Percentiles rank a stretch among this genome's conserved stretches.
These are phyloP conservation scores for Vachellia pachyceras DNA, from an alignment of 306 rosid genomes.

Conservation along the genomic window DNA sequence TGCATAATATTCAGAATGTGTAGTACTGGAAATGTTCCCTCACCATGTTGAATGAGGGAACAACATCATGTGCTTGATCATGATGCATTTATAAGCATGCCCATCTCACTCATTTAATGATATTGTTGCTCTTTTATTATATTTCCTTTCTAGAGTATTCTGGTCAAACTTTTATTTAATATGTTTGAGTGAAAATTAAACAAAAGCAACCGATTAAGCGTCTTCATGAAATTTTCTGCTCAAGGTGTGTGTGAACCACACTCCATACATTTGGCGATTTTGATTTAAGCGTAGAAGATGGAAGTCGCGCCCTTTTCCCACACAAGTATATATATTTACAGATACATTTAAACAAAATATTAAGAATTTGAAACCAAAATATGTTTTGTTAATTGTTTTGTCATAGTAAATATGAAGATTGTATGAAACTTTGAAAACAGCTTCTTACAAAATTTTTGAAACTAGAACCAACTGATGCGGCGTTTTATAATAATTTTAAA, in stretches of 20 bases:
- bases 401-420: too few relatives aligned
- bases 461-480: background rate
- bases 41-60: constrained; percentile 53
- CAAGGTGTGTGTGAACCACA: background rate
- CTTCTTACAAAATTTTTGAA: background rate
- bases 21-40: constrained; percentile 52
- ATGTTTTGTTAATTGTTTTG: too few relatives aligned
- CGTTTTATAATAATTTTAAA: background rate
- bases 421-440: background rate
- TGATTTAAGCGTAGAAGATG: background rate
- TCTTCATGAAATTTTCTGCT: background rate
- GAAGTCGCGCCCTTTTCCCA: background rate
- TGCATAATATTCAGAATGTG: background rate
- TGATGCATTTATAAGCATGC: constrained; percentile 60
- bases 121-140: background rate
- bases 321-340: background rate
- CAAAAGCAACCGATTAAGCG: background rate
- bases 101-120: constrained; percentile 21
- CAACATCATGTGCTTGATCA: constrained; percentile 74
- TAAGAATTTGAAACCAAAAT: too few relatives aligned
- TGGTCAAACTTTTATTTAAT: constrained; percentile 5
- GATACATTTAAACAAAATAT: background rate
- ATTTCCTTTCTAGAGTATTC: background rate
- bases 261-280: background rate
- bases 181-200: background rate